Evolutionary conservation across 306 rosid genomes (phyloP), one percentile per base, ranked within the genome.

Genomic region (Glycine latifolia): DNA sequence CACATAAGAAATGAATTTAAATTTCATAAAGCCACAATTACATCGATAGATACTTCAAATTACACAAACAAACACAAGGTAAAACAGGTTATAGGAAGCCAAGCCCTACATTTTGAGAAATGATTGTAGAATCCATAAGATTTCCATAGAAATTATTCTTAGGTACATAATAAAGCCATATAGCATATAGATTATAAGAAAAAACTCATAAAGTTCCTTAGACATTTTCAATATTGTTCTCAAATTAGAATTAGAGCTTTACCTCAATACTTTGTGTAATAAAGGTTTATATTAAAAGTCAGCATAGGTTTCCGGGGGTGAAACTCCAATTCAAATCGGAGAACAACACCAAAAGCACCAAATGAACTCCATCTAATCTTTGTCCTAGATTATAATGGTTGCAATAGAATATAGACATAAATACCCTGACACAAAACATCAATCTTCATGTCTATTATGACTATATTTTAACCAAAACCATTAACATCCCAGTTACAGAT

Each of bases 381-480:
- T 65, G 3, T 65, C 6, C 71, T 47, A 44, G 39, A 53, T 43
- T 31, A 72, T 13, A 78, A 56, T 16, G 35, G 54, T 72, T 63
- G 20, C 55, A 78, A 83, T 55, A 33, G 26, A 48, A 0, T 26
- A 49, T 46, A 26, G 0, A n/a, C 14, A 79, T 20, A 74, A 73
- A 73, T 20, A 4, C 49, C 56, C 66, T 48, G 52, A 65, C n/a
- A 47, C 1, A 0, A 8, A 63, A 39, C 52, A 73, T 26, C 67
- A 65, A 1, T 49, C 44, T 41, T 76, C n/a, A 61, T 15, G 62
- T 77, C 66, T 46, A 53, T 54, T 56, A 61, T 26, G 15, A 4
- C 33, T 17, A 58, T 14, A 39, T 76, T 75, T 75, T 54, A 65
- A 62, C 76, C 49, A 62, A 67, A 73, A 59, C 75, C 5, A 78